These are phyloP conservation scores for Aspergillus udagawae DNA, from an alignment of 2,329 filamentous ascomycete species.

Conservation along the genomic window DNA sequence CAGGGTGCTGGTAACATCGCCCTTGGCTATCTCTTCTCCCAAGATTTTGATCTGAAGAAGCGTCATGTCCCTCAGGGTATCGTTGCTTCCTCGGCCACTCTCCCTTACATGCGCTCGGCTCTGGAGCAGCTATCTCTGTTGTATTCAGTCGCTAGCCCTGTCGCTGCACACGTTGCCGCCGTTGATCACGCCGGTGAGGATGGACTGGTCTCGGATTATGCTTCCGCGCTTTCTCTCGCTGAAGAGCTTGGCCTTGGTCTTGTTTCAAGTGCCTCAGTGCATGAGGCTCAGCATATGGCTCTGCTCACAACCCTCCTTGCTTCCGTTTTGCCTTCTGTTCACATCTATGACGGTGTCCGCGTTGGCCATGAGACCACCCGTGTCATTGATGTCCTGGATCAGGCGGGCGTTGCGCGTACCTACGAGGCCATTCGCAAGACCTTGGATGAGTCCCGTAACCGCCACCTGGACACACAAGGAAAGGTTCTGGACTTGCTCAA, in stretches of 20 bases:
- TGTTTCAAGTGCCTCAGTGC: constrained; percentile 77
- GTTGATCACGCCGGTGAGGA: constrained; percentile 72
- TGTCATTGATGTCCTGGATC: constrained; percentile 75
- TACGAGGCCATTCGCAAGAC: constrained; percentile 65
- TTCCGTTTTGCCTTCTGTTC: constrained; percentile 73
- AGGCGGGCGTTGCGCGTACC: constrained; percentile 62
- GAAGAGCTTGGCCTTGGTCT: constrained; percentile 89
- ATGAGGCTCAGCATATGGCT: constrained; percentile 93
- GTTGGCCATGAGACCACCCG: constrained; percentile 78
- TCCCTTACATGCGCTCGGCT: constrained; percentile 74
- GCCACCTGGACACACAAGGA: constrained; percentile 65
- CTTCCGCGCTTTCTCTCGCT: constrained; percentile 70
- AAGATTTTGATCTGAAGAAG: constrained; percentile 90
- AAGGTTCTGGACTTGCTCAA: constrained; percentile 68
- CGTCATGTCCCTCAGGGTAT: constrained; percentile 88
- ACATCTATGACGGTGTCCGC: constrained; percentile 82
- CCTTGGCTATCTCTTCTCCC: constrained; percentile 95
- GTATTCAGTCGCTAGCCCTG: constrained; percentile 86
- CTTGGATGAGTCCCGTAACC: constrained; percentile 61
- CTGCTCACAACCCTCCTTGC: constrained; percentile 81
- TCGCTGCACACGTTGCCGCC: constrained; percentile 88
- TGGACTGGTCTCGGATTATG: constrained; percentile 83
- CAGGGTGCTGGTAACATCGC: constrained; percentile 86
- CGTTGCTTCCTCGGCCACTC: constrained; percentile 76
- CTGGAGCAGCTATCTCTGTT: constrained; percentile 89